These are phyloP conservation scores for Fusarium armeniacum DNA, from an alignment of 2,329 filamentous ascomycete genomes.

Conservation along the genomic window DNA sequence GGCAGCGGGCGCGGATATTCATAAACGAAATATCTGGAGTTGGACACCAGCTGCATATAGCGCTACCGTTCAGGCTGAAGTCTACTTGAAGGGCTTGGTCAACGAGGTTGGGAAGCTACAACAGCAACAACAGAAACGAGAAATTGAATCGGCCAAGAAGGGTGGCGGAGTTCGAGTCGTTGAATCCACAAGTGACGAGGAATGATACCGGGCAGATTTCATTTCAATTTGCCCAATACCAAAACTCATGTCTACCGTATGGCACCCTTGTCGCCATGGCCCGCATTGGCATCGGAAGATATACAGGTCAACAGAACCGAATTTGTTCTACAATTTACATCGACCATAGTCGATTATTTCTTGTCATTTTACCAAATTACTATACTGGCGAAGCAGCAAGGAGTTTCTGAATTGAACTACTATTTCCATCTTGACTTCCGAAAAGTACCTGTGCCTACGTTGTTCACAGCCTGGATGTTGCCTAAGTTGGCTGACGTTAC, in stretches of 20 bases:
- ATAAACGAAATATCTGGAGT: conserved; percentile 79
- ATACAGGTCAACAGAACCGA: conserved; percentile 1
- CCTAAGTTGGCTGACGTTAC: neutral
- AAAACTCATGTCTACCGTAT: neutral
- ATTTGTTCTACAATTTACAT: conserved; percentile 1
- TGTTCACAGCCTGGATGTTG: neutral
- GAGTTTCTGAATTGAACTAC: conserved; percentile 40
- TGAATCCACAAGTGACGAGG: conserved; percentile 55
- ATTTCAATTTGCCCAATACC: neutral
- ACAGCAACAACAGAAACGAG: conserved; percentile 53
- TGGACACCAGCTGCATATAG: conserved; percentile 90
- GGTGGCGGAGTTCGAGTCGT: conserved; percentile 62
- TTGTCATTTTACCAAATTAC: conserved; percentile 4
- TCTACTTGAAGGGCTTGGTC: conserved; percentile 84
- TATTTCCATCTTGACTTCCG: neutral
- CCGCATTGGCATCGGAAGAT: neutral
- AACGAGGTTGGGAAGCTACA: conserved; percentile 75
- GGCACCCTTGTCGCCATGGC: neutral
- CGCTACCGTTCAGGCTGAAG: conserved; percentile 84
- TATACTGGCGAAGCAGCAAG: conserved; percentile 16
- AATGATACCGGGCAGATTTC: conserved; percentile 28
- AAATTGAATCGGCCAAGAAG: conserved; percentile 59
- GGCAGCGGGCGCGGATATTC: conserved; percentile 81
- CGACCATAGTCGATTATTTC: conserved; percentile 20
- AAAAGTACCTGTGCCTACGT: neutral